Evolutionary conservation across 1,284 basidiomycete genomes (phyloP).

Genomic region (Trichosporon coremiiforme): DNA sequence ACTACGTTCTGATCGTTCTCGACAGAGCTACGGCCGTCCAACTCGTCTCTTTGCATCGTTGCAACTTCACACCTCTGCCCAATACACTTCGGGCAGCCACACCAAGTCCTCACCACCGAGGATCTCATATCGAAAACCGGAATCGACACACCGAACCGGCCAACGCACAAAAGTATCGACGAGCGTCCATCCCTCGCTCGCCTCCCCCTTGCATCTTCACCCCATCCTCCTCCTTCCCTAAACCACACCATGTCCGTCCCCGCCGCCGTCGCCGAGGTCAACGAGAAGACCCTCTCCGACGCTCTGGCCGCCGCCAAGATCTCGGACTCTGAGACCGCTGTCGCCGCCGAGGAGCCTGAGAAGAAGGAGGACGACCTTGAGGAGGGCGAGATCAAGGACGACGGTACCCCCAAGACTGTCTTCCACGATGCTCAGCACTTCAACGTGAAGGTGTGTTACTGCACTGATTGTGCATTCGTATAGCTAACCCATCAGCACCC

Average conservation of each 20-base stretch:
- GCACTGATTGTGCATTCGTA: no score
- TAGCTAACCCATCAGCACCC: conserved; percentile 66
- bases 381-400: conserved; percentile 51
- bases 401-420: conserved; percentile 68
- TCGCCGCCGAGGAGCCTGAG: conserved; percentile 35
- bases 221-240: neutral
- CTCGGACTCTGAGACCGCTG: conserved; percentile 27
- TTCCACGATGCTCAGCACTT: conserved; percentile 86
- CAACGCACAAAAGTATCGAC: neutral
- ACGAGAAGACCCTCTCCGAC: conserved; percentile 41
- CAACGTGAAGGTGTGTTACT: conserved; percentile 76
- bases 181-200: neutral
- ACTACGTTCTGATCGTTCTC: conserved; percentile 3
- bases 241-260: conserved; percentile 35
- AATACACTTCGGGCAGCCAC: neutral
- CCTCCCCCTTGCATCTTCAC: neutral
- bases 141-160: neutral
- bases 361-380: conserved; percentile 38
- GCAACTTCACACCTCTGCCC: neutral
- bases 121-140: neutral
- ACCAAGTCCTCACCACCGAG: neutral
- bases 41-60: neutral
- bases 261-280: conserved; percentile 39
- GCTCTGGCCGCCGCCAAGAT: conserved; percentile 48
- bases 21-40: neutral